Evolutionary conservation across 257 asterid species (phyloP).

Genomic region (Striga asiatica): DNA sequence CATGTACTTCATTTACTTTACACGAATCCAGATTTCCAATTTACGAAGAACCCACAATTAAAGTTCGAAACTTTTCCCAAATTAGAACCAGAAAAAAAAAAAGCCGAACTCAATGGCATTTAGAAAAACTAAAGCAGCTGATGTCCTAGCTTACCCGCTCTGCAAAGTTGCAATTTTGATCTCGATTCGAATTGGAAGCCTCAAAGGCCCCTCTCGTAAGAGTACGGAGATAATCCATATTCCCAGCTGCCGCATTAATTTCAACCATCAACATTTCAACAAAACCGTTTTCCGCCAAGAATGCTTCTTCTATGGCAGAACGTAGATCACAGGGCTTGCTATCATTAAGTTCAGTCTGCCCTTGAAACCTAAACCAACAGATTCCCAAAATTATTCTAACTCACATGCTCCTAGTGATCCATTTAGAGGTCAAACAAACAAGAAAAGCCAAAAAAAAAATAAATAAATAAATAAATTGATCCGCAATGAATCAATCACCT

Average conservation of each 20-base stretch:
- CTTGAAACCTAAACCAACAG: constrained; percentile 74
- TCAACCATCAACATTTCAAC: constrained; percentile 89
- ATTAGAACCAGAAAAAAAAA: constrained; percentile 8
- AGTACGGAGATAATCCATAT: constrained; percentile 57
- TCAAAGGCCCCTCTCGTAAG: constrained; percentile 56
- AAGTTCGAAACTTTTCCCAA: constrained; percentile 3
- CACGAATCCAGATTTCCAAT: background rate
- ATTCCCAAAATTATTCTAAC: constrained; percentile 17
- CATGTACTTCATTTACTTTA: constrained; percentile 1
- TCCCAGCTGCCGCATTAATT: constrained; percentile 88
- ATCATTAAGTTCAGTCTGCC: constrained; percentile 73
- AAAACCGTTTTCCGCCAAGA: constrained; percentile 79
- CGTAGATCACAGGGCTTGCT: constrained; percentile 68
- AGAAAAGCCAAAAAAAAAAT: background rate
- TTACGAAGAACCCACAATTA: background rate
- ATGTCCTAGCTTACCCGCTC: constrained; percentile 34
- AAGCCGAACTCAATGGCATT: background rate
- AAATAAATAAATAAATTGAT: too few relatives aligned
- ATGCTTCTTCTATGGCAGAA: constrained; percentile 96
- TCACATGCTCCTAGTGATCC: constrained; percentile 6
- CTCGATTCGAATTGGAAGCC: constrained; percentile 50
- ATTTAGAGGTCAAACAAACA: background rate
- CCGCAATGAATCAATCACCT: constrained; percentile 53
- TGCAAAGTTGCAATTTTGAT: constrained; percentile 39
- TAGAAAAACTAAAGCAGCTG: background rate